Evolutionary conservation across 2,329 filamentous ascomycete species (phyloP).

Genomic region (Cylindrodendrum hubeiense): DNA sequence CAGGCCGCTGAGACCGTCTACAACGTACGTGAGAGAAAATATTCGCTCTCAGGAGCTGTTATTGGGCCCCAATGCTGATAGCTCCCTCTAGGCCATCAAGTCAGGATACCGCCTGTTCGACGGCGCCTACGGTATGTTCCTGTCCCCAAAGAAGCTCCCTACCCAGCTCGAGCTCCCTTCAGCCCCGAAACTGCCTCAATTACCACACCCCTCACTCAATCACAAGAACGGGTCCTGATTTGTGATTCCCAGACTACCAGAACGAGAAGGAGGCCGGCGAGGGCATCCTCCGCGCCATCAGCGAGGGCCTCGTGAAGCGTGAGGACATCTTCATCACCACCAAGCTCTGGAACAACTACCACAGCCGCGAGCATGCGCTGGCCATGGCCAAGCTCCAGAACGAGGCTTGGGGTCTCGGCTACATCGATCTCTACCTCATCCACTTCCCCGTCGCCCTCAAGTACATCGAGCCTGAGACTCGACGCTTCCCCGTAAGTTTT

Average conservation of each 20-base stretch:
- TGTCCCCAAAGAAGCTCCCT: not conserved
- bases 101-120: constrained; percentile 66
- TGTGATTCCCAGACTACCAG: constrained; percentile 60
- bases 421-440: constrained; percentile 88
- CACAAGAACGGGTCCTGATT: not conserved
- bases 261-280: constrained; percentile 76
- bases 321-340: constrained; percentile 90
- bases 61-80: not conserved
- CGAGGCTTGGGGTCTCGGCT: constrained; percentile 83
- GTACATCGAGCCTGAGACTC: constrained; percentile 56
- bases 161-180: not conserved
- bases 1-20: constrained; percentile 70
- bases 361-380: constrained; percentile 80
- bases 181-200: not conserved
- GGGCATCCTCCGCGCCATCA: constrained; percentile 69
- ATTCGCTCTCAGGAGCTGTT: not conserved
- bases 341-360: constrained; percentile 93
- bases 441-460: constrained; percentile 69
- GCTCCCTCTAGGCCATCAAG: constrained; percentile 58
- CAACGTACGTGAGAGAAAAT: constrained; percentile 49
- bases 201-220: not conserved
- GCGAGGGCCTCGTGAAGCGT: constrained; percentile 71
- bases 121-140: constrained; percentile 54
- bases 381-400: constrained; percentile 80
- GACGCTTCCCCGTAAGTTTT: constrained; percentile 51